These are phyloP conservation scores for Eremothecium gossypii DNA, from an alignment of 1,139 yeast species.

Conservation along the genomic window DNA sequence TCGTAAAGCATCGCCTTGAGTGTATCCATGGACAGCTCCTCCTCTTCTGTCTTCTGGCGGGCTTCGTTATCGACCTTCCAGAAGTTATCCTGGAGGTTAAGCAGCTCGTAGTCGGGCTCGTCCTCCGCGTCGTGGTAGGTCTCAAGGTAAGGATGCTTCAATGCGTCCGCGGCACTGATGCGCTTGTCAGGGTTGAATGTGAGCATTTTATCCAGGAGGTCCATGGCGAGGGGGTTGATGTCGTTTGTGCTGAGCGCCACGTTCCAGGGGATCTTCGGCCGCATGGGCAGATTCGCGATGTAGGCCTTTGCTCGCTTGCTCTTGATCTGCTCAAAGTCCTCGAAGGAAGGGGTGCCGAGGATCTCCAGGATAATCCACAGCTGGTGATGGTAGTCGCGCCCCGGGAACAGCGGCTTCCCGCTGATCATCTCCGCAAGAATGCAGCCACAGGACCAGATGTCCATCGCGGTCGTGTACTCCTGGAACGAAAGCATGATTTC, in stretches of 20 bases:
- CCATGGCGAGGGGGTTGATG: slow-evolving; percentile 52
- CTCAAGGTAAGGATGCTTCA: slow-evolving; percentile 55
- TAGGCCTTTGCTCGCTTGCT: slow-evolving; percentile 56
- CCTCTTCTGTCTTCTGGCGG: slow-evolving; percentile 31
- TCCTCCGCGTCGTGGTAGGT: slow-evolving; percentile 64
- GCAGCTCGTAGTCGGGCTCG: slow-evolving; percentile 50
- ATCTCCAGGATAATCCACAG: slow-evolving; percentile 50
- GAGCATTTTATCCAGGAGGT: slow-evolving; percentile 48
- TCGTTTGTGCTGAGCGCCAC: slow-evolving; percentile 33
- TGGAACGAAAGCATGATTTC: slow-evolving; percentile 67
- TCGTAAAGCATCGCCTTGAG: slow-evolving; percentile 46
- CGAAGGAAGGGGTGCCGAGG: slow-evolving; percentile 55
- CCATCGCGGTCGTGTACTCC: slow-evolving; percentile 63
- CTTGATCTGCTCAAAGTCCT: slow-evolving; percentile 47
- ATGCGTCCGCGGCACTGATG: slow-evolving; percentile 55
- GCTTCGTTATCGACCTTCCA: slow-evolving; percentile 54
- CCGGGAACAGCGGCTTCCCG: slow-evolving; percentile 68
- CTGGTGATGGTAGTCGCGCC: slow-evolving; percentile 64
- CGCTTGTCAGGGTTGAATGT: slow-evolving; percentile 58
- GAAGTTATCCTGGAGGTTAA: slow-evolving; percentile 46
- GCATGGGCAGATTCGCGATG: slow-evolving; percentile 49
- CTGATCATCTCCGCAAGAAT: slow-evolving; percentile 58
- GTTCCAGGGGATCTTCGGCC: slow-evolving; percentile 38
- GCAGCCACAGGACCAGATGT: slow-evolving; percentile 75
- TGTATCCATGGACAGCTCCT: slow-evolving; percentile 25